phyloP scores from a whole-genome alignment of 371 early-diverging fungal species.

The Rhizopus sp. region DNA sequence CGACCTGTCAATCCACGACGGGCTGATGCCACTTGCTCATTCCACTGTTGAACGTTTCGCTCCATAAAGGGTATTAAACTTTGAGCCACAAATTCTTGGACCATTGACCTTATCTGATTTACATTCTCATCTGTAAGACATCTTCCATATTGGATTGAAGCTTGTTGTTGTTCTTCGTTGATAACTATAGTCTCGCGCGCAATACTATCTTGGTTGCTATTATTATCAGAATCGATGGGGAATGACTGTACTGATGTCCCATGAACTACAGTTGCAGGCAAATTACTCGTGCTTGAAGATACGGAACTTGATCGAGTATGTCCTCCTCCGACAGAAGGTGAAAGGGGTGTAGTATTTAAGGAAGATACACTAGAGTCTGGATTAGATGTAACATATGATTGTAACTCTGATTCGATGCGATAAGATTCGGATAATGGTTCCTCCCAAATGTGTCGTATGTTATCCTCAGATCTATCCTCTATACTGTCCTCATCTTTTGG shows the following conservation, averaged over 20 bases:
- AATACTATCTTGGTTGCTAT: conserved; percentile 12
- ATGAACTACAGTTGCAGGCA: conserved; percentile 18
- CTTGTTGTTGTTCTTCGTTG: neutral
- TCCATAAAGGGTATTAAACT: conserved; percentile 91
- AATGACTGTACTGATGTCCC: conserved; percentile 19
- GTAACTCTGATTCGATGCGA: conserved; percentile 35
- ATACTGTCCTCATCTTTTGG: conserved; percentile 28
- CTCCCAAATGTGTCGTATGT: conserved; percentile 27
- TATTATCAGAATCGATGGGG: conserved; percentile 12
- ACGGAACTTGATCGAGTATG: conserved; percentile 28
- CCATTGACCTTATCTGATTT: conserved; percentile 50
- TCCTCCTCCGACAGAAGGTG: conserved; percentile 13
- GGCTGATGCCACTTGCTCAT: conserved; percentile 88
- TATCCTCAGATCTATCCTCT: conserved; percentile 17
- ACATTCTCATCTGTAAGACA: conserved; percentile 62
- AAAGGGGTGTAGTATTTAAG: conserved; percentile 19
- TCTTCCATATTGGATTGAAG: conserved; percentile 52
- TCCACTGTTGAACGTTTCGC: conserved; percentile 82
- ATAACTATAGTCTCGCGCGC: neutral
- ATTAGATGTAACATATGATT: conserved; percentile 16
- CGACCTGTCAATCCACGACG: conserved; percentile 91
- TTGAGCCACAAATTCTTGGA: conserved; percentile 69
- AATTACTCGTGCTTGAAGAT: conserved; percentile 9
- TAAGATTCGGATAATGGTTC: conserved; percentile 17
- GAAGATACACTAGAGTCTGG: conserved; percentile 11